Percentiles rank a stretch among this genome's conserved stretches.
Conservation (phyloP, 2,329 filamentous ascomycete genomes). For the Plenodomus lindquistii region DNA sequence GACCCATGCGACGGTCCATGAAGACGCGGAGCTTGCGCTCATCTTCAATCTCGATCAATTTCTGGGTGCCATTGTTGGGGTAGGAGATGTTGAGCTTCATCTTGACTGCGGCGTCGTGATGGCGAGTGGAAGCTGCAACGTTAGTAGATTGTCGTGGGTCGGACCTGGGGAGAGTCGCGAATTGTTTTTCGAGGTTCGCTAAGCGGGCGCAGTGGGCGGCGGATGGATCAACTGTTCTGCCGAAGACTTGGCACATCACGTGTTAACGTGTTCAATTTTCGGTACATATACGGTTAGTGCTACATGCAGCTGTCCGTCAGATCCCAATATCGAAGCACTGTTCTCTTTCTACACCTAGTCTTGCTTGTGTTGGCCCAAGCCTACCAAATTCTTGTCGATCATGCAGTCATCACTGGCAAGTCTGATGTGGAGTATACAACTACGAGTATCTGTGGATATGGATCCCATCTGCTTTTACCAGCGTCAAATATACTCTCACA, state of each 20-base stretch:
- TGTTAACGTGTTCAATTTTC: constrained; percentile 7
- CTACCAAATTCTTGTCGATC: too few species aligned
- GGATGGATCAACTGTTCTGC: neutral
- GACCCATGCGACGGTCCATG: constrained; percentile 97
- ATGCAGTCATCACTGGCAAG: too few species aligned
- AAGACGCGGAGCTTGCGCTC: constrained; percentile 98
- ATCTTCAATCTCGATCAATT: constrained; percentile 98
- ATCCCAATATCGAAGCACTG: too few species aligned
- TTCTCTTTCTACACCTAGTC: too few species aligned
- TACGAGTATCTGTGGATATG: too few species aligned
- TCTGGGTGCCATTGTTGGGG: constrained; percentile 99
- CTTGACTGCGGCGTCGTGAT: constrained; percentile 48
- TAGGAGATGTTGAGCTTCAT: constrained; percentile 83
- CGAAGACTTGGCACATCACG: constrained; percentile 10
- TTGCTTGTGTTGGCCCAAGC: too few species aligned
- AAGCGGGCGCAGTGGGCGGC: constrained; percentile 12
- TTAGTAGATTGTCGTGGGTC: constrained; percentile 39
- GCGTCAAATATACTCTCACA: too few species aligned
- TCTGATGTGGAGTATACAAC: too few species aligned
- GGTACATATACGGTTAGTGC: neutral
- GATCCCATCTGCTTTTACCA: too few species aligned
- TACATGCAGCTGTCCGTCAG: neutral
- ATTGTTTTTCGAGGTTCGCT: constrained; percentile 10
- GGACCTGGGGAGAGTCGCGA: constrained; percentile 15
- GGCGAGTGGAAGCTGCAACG: constrained; percentile 40